A percentile compares a stretch with the other conserved stretches of the same genome.
Conservation (phyloP, 225 moss, liverwort and hornwort species). For the Pseudisothecium myosuroides region DNA sequence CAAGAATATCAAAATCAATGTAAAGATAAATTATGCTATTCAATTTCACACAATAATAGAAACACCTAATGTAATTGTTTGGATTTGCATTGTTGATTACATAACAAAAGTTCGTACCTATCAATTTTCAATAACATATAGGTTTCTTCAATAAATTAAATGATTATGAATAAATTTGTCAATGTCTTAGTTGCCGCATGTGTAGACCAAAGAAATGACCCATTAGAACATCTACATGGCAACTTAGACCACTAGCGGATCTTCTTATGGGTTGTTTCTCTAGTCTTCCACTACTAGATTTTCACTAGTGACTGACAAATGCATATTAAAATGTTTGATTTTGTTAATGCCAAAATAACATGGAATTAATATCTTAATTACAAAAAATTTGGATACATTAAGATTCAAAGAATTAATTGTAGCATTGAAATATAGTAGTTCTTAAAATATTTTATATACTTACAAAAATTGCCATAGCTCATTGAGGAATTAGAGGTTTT, state of each 20-base stretch:
- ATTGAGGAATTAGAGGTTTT: neutral
- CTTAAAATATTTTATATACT: no score
- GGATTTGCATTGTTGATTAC: neutral
- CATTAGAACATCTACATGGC: neutral
- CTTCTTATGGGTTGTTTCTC: accelerated
- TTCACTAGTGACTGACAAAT: neutral
- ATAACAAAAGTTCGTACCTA: neutral
- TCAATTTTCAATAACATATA: neutral
- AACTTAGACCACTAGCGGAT: neutral
- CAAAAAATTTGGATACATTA: neutral
- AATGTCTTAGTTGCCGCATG: accelerated
- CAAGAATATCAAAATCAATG: neutral
- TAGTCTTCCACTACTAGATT: neutral
- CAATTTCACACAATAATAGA: no score
- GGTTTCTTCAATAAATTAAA: neutral
- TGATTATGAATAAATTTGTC: neutral
- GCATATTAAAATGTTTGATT: no score
- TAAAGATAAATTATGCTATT: neutral
- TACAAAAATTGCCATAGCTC: neutral
- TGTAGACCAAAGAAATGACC: accelerated
- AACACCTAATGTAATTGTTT: neutral
- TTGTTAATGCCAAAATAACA: neutral
- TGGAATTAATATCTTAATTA: neutral
- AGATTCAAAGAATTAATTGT: neutral
- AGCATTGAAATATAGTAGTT: neutral